These are phyloP conservation scores for Talaromyces ruber DNA, from an alignment of 495 filamentous ascomycete genomes.

Conservation along the genomic window DNA sequence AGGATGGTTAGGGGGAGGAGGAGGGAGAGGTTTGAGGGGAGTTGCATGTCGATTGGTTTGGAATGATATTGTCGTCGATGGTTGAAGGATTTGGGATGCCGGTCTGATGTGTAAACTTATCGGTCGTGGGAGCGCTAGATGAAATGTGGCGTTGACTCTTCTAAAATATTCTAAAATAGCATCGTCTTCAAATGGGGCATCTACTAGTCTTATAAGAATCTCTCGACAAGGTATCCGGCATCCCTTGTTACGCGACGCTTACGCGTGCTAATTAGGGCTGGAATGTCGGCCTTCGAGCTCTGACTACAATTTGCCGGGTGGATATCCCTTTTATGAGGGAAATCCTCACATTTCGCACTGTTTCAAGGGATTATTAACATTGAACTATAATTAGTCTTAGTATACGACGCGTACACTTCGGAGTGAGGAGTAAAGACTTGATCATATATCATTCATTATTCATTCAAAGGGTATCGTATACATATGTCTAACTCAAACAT, in stretches of 20 bases:
- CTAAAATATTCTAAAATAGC: background rate
- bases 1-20: constrained; percentile 10
- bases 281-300: background rate
- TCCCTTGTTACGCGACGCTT: background rate
- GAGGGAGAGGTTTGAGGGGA: background rate
- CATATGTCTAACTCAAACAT: background rate
- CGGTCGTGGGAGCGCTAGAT: background rate
- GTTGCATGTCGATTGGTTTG: background rate
- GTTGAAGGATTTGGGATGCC: background rate
- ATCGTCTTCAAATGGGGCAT: background rate
- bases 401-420: background rate
- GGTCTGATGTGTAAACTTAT: background rate
- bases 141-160: no score
- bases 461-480: background rate
- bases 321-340: background rate
- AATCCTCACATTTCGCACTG: background rate
- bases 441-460: background rate
- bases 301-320: background rate
- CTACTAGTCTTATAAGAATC: background rate
- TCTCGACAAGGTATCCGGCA: background rate
- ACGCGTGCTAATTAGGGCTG: constrained; percentile 1
- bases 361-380: background rate
- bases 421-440: background rate
- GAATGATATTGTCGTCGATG: no score
- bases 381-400: background rate